Evolutionary conservation across 768 basidiomycete species (phyloP), one percentile per base, ranked within the genome.

Genomic region (Collybiopsis luxurians): DNA sequence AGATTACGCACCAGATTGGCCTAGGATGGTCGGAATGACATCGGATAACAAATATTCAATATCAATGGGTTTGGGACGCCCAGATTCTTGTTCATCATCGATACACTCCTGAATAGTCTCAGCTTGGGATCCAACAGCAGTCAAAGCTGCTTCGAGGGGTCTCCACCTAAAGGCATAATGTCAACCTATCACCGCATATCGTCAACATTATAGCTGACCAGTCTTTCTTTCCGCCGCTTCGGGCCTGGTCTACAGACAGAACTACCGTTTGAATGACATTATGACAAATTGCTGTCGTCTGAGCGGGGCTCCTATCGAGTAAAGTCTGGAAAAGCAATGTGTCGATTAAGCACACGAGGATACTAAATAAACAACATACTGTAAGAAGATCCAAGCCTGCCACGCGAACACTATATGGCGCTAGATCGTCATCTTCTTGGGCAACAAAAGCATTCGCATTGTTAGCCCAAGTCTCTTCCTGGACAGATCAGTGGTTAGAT

Each of bases 401-500:
- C 2, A 92, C 82, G 34, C 97, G 81, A 31, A 93, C 80, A 54
- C 90, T 91, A 66, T 94, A 95, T 1, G 79, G 67, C 53, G 90
- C 84, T 1, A 86, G 86, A 59, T 96, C 94, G 59, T 98, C 96
- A 53, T 97, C 93, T 65, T 98, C 95, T 66, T 98, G 93, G 24
- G 89, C 88, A 28, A 98, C 86, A 65, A 98, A 98, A 2, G 89
- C 84, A 62, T 98, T 98, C 3, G 92, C 86, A 63, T 97, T 90
- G 53, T 79, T 83, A 2, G 85, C 82, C 96, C 96, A 98, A 15
- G 84, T 88, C 28, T 95, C 92, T 66, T 95, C 94, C 94, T 98
- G 59, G 5, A 12, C 45, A 15, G 11, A 40, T 21, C 28, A 27
- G 38, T 48, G 59, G 56, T 30, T 52, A 53, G 28, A 56, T n/a